These are phyloP conservation scores for Globisporangium rhizosaccharum DNA, from an alignment of 352 stramenopile genomes.

Conservation along the genomic window DNA sequence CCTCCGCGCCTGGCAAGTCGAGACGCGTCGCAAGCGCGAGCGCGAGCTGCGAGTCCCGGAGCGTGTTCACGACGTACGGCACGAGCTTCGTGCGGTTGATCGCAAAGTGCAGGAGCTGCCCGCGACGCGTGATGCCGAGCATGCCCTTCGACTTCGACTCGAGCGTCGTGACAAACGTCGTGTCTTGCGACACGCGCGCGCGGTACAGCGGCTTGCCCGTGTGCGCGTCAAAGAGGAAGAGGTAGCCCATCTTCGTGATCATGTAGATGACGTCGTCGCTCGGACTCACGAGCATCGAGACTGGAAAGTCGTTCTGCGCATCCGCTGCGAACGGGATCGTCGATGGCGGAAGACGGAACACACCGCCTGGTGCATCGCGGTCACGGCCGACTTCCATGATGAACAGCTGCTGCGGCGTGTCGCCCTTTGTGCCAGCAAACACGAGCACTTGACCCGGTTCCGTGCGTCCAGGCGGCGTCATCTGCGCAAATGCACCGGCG, in stretches of 20 bases:
- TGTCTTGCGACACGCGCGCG: constrained; percentile 96
- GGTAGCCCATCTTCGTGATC: constrained; percentile 99
- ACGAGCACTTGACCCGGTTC: constrained; percentile 88
- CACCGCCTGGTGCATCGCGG: constrained; percentile 91
- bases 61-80: constrained; percentile 97
- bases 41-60: constrained; percentile 95
- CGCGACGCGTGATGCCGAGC: constrained; percentile 97
- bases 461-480: constrained; percentile 93
- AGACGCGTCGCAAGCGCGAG: constrained; percentile 95
- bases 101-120: constrained; percentile 95
- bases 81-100: constrained; percentile 98
- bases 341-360: constrained; percentile 93
- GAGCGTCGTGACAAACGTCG: constrained; percentile 94
- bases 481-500: constrained; percentile 94
- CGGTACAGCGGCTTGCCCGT: constrained; percentile 98
- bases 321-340: constrained; percentile 96
- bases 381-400: constrained; percentile 99
- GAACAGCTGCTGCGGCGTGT: constrained; percentile 87
- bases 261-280: constrained; percentile 96
- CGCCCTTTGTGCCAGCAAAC: constrained; percentile 81
- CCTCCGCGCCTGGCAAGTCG: constrained; percentile 96
- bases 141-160: constrained; percentile 94
- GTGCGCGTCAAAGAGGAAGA: constrained; percentile 99
- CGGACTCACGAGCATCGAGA: constrained; percentile 93
- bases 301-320: constrained; percentile 96